Percentiles rank a stretch among this genome's conserved stretches.
These are phyloP conservation scores for Prunus mume DNA, from an alignment of 306 rosid species.

Conservation along the genomic window DNA sequence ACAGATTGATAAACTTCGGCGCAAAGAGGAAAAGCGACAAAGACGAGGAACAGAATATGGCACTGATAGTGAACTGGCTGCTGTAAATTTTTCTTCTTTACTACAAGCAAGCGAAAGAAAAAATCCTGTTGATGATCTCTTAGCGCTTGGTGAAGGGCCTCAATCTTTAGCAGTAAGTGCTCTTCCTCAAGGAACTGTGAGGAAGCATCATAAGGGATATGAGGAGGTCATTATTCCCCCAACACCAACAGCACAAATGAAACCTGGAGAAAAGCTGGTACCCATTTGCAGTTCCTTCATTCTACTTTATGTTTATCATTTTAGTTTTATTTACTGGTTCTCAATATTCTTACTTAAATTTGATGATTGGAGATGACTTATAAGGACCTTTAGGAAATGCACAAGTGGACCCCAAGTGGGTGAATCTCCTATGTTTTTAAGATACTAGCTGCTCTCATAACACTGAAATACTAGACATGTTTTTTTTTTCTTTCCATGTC, in stretches of 20 bases:
- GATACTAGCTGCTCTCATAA: background rate
- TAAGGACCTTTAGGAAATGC: background rate
- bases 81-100: slow-evolving; percentile 67
- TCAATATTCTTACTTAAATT: background rate
- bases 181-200: slow-evolving; percentile 94
- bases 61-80: slow-evolving; percentile 64
- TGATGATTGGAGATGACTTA: background rate
- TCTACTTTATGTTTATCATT: slow-evolving; percentile 16
- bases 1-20: slow-evolving; percentile 95
- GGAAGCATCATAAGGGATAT: slow-evolving; percentile 75
- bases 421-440: background rate
- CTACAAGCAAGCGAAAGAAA: slow-evolving; percentile 86
- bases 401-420: background rate
- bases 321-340: slow-evolving; percentile 11
- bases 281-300: slow-evolving; percentile 20
- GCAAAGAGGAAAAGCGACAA: slow-evolving; percentile 88
- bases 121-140: slow-evolving; percentile 60
- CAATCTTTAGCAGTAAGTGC: slow-evolving; percentile 63
- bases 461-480: background rate
- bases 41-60: slow-evolving; percentile 72
- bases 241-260: slow-evolving; percentile 81
- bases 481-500: background rate
- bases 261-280: slow-evolving; percentile 98
- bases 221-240: slow-evolving; percentile 92
- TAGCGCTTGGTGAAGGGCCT: slow-evolving; percentile 65